Percentiles rank a stretch among this genome's conserved stretches.
phyloP scores from a whole-genome alignment of 257 asterid genomes.

The Cruciata laevipes region DNA sequence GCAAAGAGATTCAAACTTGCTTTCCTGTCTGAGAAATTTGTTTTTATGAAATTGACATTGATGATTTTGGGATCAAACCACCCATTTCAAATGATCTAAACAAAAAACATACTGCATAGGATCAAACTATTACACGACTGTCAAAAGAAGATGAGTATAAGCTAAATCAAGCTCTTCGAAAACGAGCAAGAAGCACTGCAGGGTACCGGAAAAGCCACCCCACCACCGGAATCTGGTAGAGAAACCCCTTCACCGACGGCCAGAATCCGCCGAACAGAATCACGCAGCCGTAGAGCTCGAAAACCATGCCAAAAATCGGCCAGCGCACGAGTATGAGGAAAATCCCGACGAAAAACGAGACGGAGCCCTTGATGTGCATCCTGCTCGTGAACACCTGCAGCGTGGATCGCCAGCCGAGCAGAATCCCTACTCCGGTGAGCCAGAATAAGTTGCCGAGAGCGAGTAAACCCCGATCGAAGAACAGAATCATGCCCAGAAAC shows the following conservation, averaged over 20 bases:
- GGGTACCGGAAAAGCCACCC: conserved; percentile 3
- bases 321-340: background rate
- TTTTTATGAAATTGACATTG: too few relatives aligned
- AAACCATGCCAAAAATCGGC: background rate
- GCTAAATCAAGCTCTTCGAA: background rate
- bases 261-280: conserved; percentile 1
- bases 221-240: background rate
- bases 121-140: background rate
- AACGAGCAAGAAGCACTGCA: background rate
- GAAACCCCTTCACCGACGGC: background rate
- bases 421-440: background rate
- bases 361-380: background rate
- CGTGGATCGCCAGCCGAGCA: background rate
- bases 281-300: background rate
- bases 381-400: background rate
- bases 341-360: background rate
- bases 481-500: background rate
- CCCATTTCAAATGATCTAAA: too few relatives aligned
- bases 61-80: too few relatives aligned
- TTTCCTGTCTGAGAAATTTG: background rate
- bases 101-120: background rate
- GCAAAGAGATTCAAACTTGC: background rate
- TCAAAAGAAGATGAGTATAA: background rate
- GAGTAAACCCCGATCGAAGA: background rate
- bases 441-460: background rate